Evolutionary conservation across 257 asterid species (phyloP).

Genomic region (Petunia axillaris): DNA sequence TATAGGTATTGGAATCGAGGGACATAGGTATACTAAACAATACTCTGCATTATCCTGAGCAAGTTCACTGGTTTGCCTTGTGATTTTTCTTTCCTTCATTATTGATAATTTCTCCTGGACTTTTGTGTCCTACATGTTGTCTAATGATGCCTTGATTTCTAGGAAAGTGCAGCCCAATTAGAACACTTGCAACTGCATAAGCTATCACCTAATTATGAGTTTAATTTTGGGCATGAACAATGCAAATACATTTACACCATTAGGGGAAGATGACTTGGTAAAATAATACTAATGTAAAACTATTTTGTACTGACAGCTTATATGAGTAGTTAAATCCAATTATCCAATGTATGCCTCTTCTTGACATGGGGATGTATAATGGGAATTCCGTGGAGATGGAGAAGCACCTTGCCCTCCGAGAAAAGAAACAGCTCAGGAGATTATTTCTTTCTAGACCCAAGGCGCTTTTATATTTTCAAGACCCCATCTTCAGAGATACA

Average conservation of each 20-base stretch:
- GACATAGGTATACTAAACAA: neutral
- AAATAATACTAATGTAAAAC: too few species aligned
- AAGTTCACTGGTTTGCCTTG: neutral
- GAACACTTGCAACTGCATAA: constrained; percentile 70
- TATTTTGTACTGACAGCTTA: too few species aligned
- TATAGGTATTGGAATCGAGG: neutral
- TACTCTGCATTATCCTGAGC: neutral
- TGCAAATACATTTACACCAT: neutral
- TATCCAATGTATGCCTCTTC: constrained; percentile 77
- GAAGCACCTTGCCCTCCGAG: constrained; percentile 38
- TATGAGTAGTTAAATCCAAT: constrained; percentile 19
- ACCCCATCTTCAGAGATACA: neutral
- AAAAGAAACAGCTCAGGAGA: constrained; percentile 28
- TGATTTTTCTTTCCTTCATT: neutral
- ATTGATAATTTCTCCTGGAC: neutral
- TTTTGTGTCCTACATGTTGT: neutral
- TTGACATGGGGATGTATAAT: constrained; percentile 84
- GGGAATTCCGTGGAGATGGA: constrained; percentile 61
- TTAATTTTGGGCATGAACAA: neutral
- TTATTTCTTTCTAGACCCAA: neutral
- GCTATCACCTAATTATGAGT: constrained; percentile 59
- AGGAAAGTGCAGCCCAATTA: constrained; percentile 66
- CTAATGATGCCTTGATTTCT: constrained; percentile 22
- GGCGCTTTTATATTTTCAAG: constrained; percentile 9
- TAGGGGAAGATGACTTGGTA: too few species aligned